phyloP scores from a whole-genome alignment of 345 rosid genomes.

The Populus deltoides region DNA sequence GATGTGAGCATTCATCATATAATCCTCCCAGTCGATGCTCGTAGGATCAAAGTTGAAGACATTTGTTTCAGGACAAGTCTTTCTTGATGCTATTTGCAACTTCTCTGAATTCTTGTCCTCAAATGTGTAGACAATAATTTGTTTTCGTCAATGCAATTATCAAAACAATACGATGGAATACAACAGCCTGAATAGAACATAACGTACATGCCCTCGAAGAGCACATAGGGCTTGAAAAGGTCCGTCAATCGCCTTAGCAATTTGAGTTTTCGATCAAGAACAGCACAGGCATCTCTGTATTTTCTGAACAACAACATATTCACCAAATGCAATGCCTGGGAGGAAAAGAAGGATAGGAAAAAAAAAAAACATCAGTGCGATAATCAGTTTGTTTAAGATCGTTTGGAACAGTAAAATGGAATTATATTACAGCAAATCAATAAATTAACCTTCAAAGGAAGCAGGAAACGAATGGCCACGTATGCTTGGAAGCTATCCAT shows the following conservation, averaged over 20 bases:
- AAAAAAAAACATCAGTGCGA: not conserved
- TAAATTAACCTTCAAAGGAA: constrained; percentile 10
- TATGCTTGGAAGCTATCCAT: constrained; percentile 13
- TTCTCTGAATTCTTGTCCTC: constrained; percentile 30
- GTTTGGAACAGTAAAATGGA: too few species aligned
- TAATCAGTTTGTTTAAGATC: not conserved
- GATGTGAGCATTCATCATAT: constrained; percentile 2
- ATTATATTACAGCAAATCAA: too few species aligned
- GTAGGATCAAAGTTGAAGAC: constrained; percentile 4
- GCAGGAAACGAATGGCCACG: constrained; percentile 3
- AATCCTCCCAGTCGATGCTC: constrained; percentile 8
- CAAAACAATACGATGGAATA: too few species aligned
- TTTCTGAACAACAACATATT: constrained; percentile 18
- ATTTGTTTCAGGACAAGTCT: not conserved
- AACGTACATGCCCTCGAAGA: constrained; percentile 25
- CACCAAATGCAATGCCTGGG: not conserved
- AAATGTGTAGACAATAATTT: constrained; percentile 8
- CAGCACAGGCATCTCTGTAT: not conserved
- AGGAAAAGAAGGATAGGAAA: not conserved
- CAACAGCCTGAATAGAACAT: too few species aligned
- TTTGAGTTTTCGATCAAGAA: constrained; percentile 18
- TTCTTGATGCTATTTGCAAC: constrained; percentile 15
- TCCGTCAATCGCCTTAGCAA: constrained; percentile 31
- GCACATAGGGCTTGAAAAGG: constrained; percentile 35
- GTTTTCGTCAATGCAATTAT: not conserved